Conservation (phyloP, 805 yeast genomes). For the Candida silvicultrix region DNA sequence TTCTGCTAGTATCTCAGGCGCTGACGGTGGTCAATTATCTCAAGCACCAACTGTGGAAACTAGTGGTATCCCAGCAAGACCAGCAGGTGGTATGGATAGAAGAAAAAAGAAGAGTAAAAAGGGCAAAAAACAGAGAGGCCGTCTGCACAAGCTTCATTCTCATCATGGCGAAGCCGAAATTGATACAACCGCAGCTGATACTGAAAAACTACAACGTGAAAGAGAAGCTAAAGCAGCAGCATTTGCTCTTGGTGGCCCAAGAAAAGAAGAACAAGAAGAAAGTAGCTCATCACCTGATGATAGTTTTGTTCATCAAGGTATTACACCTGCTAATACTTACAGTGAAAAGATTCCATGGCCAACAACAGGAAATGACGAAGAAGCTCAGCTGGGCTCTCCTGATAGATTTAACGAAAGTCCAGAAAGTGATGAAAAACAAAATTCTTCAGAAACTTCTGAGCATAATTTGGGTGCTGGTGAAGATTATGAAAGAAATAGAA, state of each 20-base stretch:
- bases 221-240: conserved; percentile 37
- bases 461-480: conserved; percentile 4
- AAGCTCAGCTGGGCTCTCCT: conserved; percentile 4
- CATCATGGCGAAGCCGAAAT: conserved; percentile 18
- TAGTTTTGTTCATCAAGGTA: conserved; percentile 13
- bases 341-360: conserved; percentile 7
- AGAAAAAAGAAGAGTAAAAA: conserved; percentile 31
- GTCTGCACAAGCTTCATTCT: conserved; percentile 17
- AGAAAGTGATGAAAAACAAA: conserved; percentile 5
- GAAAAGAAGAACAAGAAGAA: background rate
- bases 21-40: conserved; percentile 18
- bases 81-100: conserved; percentile 70
- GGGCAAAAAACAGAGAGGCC: conserved; percentile 1
- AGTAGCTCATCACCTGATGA: conserved; percentile 6
- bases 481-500: conserved; percentile 20
- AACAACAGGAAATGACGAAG: background rate
- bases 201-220: conserved; percentile 33
- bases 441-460: background rate
- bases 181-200: conserved; percentile 23
- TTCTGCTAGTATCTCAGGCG: conserved; percentile 2
- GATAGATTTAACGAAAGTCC: background rate
- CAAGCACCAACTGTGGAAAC: conserved; percentile 46
- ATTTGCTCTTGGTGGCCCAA: conserved; percentile 29
- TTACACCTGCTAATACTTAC: conserved; percentile 19
- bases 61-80: conserved; percentile 57